Base-by-base conservation (phyloP, 495 filamentous ascomycete species). In the Penicillium chermesinum region DNA sequence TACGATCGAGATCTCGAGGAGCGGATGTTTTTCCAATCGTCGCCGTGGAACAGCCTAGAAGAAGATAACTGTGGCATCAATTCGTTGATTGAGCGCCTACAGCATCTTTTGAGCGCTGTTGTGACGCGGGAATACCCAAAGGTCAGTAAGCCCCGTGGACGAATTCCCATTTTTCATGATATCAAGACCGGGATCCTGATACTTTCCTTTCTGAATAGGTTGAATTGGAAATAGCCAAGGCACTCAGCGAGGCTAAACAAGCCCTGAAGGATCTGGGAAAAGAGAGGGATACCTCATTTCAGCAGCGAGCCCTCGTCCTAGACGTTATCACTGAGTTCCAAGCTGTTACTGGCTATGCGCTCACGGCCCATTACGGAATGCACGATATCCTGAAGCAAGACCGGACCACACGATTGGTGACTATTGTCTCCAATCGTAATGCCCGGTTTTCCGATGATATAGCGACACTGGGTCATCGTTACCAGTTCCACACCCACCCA, bases 81-180 rank as follows among this genome's bases (percentile, higher is more conserved):
- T 0, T 66, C 78, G 0, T 54, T 87, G 13, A 70, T 58, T 25
- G 37, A 20, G 3, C 74, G 72, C 8, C 19, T 57, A 0, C 33
- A 41, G 14, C 38, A 14, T 0, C 6, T 57, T 14, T 63, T 83
- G 9, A 53, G 62, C 1, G 59, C 67, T 2, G 62, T 78, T 1
- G 72, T 76, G 13, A 72, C 70, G 14, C 67, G 65, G 2, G 76
- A 76, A 35, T 83, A 83, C 39, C 75, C 76, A 0, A 63, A 67
- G 43, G 68, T 73, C 43, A 14, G 63, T 64, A 21, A 25, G 6
- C 16, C 18, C 14, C n/a, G n/a, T n/a, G n/a, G n/a, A n/a, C n/a
- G n/a, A n/a, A n/a, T n/a, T n/a, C n/a, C n/a, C n/a, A n/a, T n/a
- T n/a, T n/a, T n/a, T n/a, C n/a, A n/a, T n/a, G n/a, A n/a, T n/a